Evolutionary conservation across 2,329 filamentous ascomycete species (phyloP).

Genomic region (Colletotrichum musae): DNA sequence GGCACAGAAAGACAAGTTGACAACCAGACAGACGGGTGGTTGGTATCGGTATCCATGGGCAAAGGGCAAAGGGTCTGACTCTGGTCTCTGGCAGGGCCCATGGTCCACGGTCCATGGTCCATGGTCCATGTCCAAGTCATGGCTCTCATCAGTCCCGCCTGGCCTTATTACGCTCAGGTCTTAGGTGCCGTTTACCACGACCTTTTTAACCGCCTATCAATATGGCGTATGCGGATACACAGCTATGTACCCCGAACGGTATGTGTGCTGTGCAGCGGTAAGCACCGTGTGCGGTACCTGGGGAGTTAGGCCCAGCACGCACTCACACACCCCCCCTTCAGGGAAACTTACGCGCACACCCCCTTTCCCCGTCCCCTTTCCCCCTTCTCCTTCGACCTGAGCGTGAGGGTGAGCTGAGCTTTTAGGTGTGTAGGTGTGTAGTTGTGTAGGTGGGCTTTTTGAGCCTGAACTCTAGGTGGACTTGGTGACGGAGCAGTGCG

Average conservation of each 20-base stretch:
- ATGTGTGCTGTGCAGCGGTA: conserved; percentile 18
- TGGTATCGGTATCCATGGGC: not conserved
- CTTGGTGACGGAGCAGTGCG: too few species aligned
- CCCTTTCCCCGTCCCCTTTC: not conserved
- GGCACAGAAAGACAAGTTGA: too few species aligned
- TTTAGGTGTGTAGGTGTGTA: not conserved
- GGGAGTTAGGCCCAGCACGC: too few species aligned
- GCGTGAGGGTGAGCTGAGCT: conserved; percentile 14
- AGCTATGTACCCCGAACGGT: too few species aligned
- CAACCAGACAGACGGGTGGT: not conserved
- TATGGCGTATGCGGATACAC: too few species aligned
- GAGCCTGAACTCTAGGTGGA: too few species aligned
- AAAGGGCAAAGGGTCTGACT: too few species aligned
- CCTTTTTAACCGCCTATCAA: too few species aligned
- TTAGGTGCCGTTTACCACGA: not conserved
- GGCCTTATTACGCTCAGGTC: conserved; percentile 1
- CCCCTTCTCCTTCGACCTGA: not conserved
- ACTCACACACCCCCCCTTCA: too few species aligned
- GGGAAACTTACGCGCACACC: conserved; percentile 23
- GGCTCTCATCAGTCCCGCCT: conserved; percentile 9
- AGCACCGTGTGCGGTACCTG: conserved; percentile 6
- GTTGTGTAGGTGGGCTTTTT: too few species aligned
- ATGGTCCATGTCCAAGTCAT: conserved; percentile 3
- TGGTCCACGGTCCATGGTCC: not conserved
- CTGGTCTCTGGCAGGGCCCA: not conserved